phyloP scores from a whole-genome alignment of 2,329 filamentous ascomycete species.

The Emergomyces africanus region DNA sequence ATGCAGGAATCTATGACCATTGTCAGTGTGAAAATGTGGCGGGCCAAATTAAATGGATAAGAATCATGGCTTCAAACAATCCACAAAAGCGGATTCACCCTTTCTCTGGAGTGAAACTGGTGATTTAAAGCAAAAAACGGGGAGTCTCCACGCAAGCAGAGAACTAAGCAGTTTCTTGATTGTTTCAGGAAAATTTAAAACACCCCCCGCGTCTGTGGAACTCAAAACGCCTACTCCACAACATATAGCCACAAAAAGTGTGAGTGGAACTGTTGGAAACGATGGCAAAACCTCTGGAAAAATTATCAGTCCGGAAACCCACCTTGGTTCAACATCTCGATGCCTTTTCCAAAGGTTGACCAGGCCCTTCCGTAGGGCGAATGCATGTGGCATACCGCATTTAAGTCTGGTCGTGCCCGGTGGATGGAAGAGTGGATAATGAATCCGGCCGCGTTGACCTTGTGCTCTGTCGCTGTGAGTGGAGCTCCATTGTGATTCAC shows the following conservation, averaged over 20 bases:
- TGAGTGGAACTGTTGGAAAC: neutral
- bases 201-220: neutral
- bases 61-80: neutral
- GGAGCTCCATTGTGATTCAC: constrained; percentile 33
- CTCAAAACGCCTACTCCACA: neutral
- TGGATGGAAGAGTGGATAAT: constrained; percentile 33
- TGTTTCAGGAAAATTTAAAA: neutral
- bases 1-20: constrained; percentile 37
- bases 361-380: constrained; percentile 33
- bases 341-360: constrained; percentile 28
- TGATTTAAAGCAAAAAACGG: neutral
- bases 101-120: neutral
- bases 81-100: neutral
- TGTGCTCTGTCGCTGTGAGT: constrained; percentile 26
- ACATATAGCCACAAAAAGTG: neutral
- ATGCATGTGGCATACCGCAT: constrained; percentile 34
- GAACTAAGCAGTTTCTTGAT: neutral
- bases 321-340: constrained; percentile 33
- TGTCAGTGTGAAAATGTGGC: neutral
- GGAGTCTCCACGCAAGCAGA: neutral
- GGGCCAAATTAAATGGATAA: neutral
- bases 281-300: neutral
- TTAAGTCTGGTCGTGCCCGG: constrained; percentile 43
- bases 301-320: neutral
- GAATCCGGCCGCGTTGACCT: constrained; percentile 34